These are phyloP conservation scores for Rhodomyrtus psidioides DNA, from an alignment of 441 rosid species.

Conservation along the genomic window DNA sequence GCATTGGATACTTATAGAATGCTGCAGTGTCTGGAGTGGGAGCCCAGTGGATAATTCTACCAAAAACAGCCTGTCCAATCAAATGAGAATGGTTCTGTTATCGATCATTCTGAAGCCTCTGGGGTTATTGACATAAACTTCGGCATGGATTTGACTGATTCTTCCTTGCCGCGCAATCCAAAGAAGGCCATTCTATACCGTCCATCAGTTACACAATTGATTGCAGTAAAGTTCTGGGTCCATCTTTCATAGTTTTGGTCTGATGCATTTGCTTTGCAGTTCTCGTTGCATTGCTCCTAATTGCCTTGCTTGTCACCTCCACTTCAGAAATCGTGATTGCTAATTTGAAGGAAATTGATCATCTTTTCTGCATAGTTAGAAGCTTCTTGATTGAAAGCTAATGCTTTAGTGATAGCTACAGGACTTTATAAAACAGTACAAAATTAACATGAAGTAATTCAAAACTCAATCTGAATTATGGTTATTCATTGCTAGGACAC, in stretches of 20 bases:
- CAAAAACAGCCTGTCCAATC: conserved; percentile 45
- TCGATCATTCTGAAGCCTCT: conserved; percentile 75
- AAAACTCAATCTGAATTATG: neutral
- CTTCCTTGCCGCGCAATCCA: conserved; percentile 75
- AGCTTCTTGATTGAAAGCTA: neutral
- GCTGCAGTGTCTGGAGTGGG: conserved; percentile 97
- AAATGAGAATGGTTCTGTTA: conserved; percentile 59
- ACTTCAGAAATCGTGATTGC: neutral
- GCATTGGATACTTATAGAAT: conserved; percentile 78
- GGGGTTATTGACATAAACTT: conserved; percentile 71
- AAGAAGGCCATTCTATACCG: conserved; percentile 84
- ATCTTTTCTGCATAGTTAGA: neutral
- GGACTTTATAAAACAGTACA: neutral
- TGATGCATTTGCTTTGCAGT: neutral
- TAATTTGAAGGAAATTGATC: neutral
- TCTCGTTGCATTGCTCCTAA: neutral
- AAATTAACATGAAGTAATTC: neutral
- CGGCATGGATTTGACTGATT: conserved; percentile 70
- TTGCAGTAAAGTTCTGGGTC: conserved; percentile 62
- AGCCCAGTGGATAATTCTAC: conserved; percentile 73
- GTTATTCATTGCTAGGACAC: neutral
- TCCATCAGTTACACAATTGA: conserved; percentile 70
- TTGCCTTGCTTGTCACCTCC: neutral
- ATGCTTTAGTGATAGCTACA: neutral
- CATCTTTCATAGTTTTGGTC: neutral